Evolutionary conservation across 768 basidiomycete species (phyloP).

Genomic region (Auriscalpium microsporum): DNA sequence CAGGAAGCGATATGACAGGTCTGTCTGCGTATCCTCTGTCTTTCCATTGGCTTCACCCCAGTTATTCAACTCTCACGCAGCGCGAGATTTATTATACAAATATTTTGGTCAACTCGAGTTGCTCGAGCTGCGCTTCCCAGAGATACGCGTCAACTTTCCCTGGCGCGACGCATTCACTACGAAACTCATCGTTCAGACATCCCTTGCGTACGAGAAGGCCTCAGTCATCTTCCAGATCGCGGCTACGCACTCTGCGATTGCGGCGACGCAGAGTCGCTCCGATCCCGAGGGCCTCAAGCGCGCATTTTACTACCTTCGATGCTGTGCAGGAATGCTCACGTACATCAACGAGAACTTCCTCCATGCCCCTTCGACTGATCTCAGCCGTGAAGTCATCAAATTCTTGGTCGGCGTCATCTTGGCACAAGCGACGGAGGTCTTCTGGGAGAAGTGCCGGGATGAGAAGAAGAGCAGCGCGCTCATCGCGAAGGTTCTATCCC

Average conservation of each 20-base stretch:
- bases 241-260: slow-evolving; percentile 86
- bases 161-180: slow-evolving; percentile 97
- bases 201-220: slow-evolving; percentile 97
- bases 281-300: slow-evolving; percentile 35
- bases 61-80: slow-evolving; percentile 28
- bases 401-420: slow-evolving; percentile 82
- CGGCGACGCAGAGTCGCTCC: slow-evolving; percentile 68
- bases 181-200: slow-evolving; percentile 91
- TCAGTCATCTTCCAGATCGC: slow-evolving; percentile 96
- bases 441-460: slow-evolving; percentile 88
- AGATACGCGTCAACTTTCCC: slow-evolving; percentile 91
- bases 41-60: not conserved
- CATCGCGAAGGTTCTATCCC: slow-evolving; percentile 76
- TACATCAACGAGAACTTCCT: slow-evolving; percentile 99
- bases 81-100: slow-evolving; percentile 92
- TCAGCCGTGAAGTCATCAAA: slow-evolving; percentile 90
- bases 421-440: slow-evolving; percentile 93
- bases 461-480: slow-evolving; percentile 82
- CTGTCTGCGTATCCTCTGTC: slow-evolving; percentile 15
- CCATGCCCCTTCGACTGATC: slow-evolving; percentile 93
- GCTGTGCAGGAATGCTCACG: slow-evolving; percentile 91
- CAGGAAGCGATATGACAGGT: slow-evolving; percentile 95
- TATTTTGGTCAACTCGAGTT: slow-evolving; percentile 99
- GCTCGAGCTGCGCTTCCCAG: slow-evolving; percentile 92
- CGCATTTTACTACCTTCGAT: slow-evolving; percentile 84